phyloP scores from a whole-genome alignment of 176 grass and related monocot genomes.

The Juncus effusus region DNA sequence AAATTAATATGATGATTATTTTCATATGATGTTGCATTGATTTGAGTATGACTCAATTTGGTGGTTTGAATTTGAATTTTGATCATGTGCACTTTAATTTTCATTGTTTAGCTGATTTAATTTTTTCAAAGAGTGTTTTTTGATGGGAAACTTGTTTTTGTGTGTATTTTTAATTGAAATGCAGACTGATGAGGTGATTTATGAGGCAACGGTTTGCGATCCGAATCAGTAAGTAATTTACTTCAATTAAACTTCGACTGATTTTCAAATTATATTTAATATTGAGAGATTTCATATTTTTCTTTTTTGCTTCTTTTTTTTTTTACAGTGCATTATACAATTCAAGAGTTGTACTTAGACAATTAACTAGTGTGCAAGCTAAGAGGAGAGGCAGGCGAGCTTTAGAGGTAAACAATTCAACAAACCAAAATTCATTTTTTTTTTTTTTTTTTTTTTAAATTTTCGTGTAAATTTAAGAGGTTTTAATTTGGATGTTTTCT shows the following conservation, averaged over 20 bases:
- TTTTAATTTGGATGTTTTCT: not conserved
- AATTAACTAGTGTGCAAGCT: conserved; percentile 65
- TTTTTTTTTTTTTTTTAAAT: too few species aligned
- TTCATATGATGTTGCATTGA: too few species aligned
- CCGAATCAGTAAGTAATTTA: conserved; percentile 54
- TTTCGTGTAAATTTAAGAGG: too few species aligned
- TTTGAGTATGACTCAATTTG: too few species aligned
- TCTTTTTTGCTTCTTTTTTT: not conserved
- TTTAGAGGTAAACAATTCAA: conserved; percentile 53
- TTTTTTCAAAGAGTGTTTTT: too few species aligned
- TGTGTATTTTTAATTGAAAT: not conserved
- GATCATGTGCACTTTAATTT: not conserved
- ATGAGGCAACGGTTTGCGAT: conserved; percentile 82
- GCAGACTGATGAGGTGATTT: conserved; percentile 84
- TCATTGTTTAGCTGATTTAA: conserved; percentile 12
- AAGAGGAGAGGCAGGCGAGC: conserved; percentile 86
- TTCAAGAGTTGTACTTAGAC: conserved; percentile 79
- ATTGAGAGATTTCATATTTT: conserved; percentile 13
- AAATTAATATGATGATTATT: too few species aligned
- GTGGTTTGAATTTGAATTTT: conserved; percentile 20
- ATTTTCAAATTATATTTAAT: not conserved
- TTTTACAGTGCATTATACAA: conserved; percentile 56
- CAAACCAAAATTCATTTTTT: too few species aligned
- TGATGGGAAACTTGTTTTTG: too few species aligned
- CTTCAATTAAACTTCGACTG: not conserved